Evolutionary conservation across 2,329 filamentous ascomycete genomes (phyloP).

Genomic region (Paecilomyces sp.): DNA sequence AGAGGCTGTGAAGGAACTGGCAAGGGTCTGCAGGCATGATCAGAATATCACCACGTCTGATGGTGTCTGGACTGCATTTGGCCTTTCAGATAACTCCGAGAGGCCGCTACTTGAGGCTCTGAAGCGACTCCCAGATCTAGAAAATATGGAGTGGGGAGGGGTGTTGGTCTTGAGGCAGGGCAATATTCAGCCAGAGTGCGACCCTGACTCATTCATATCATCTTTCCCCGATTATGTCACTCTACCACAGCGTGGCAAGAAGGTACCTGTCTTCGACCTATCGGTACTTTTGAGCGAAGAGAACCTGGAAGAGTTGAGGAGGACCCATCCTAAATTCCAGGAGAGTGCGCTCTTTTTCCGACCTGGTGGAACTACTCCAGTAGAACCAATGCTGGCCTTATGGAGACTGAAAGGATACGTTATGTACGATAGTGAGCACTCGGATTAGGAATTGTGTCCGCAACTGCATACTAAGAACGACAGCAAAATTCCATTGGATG

Average conservation of each 20-base stretch:
- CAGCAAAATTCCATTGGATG: not conserved
- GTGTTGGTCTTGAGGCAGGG: conserved; percentile 17
- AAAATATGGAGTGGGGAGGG: conserved; percentile 23
- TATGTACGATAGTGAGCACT: conserved; percentile 6
- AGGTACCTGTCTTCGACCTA: conserved; percentile 33
- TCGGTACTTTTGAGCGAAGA: conserved; percentile 20
- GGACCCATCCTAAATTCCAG: conserved; percentile 20
- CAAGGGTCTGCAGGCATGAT: conserved; percentile 19
- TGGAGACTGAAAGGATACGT: conserved; percentile 33
- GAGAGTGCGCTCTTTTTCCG: conserved; percentile 28
- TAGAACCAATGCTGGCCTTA: conserved; percentile 26
- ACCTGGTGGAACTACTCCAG: conserved; percentile 18
- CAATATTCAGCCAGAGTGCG: not conserved
- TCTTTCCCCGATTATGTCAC: conserved; percentile 19
- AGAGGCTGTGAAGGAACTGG: conserved; percentile 28
- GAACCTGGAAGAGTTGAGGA: conserved; percentile 22
- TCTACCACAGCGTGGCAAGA: conserved; percentile 19
- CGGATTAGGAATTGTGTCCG: conserved; percentile 7
- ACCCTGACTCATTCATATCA: not conserved
- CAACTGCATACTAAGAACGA: not conserved
- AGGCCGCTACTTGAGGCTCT: conserved; percentile 15
- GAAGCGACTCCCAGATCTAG: conserved; percentile 12
- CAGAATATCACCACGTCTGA: conserved; percentile 9
- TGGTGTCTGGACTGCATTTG: conserved; percentile 21
- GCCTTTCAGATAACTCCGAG: conserved; percentile 12